These are phyloP conservation scores for Diutina rugosa DNA, from an alignment of 1,139 yeast species.

Conservation along the genomic window DNA sequence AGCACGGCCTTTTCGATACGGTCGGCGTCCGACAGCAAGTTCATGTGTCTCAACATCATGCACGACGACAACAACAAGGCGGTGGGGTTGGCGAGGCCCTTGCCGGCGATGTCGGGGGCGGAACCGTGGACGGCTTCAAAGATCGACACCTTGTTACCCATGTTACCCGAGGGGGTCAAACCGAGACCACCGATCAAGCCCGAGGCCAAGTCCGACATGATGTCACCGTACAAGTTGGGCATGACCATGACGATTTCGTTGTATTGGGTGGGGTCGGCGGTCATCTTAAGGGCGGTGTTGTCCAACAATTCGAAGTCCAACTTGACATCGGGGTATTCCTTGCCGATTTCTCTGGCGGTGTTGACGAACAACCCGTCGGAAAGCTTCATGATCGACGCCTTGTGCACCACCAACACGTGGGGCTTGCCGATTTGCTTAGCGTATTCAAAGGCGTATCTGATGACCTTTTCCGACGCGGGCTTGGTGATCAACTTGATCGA, in stretches of 20 bases:
- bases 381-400: constrained; percentile 95
- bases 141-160: constrained; percentile 95
- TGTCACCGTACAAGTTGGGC: constrained; percentile 99
- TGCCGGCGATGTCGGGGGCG: constrained; percentile 97
- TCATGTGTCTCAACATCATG: constrained; percentile 99
- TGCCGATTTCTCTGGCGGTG: constrained; percentile 79
- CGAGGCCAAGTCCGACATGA: constrained; percentile 92
- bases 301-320: constrained; percentile 83
- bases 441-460: constrained; percentile 93
- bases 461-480: constrained; percentile 91
- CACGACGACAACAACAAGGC: constrained; percentile 90
- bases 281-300: constrained; percentile 86
- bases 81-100: constrained; percentile 97
- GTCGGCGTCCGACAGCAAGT: constrained; percentile 66
- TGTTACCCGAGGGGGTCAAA: constrained; percentile 96
- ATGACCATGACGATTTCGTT: constrained; percentile 82
- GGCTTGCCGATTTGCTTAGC: constrained; percentile 84
- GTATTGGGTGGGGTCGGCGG: constrained; percentile 80
- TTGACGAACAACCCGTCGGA: constrained; percentile 94
- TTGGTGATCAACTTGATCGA: constrained; percentile 94
- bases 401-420: constrained; percentile 90
- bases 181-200: constrained; percentile 98
- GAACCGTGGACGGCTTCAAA: constrained; percentile 99
- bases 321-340: constrained; percentile 84
- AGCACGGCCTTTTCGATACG: constrained; percentile 81